These are phyloP conservation scores for Asterophora parasitica DNA, from an alignment of 768 basidiomycete genomes.

Conservation along the genomic window DNA sequence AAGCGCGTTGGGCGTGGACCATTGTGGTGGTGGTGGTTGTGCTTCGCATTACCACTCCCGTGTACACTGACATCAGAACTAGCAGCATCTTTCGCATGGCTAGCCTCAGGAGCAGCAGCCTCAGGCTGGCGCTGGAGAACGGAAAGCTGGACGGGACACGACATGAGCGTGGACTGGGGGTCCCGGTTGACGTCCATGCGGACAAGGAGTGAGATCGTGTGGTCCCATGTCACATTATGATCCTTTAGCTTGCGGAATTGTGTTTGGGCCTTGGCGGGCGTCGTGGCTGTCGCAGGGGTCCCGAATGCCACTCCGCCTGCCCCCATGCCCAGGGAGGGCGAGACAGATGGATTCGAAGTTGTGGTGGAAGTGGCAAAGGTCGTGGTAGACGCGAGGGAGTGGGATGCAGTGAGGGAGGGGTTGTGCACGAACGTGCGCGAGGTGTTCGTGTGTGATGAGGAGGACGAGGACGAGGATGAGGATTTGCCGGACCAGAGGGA, in stretches of 20 bases:
- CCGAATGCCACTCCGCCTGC: no score
- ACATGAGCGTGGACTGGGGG: slow-evolving; percentile 40
- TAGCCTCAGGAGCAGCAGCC: slow-evolving; percentile 15
- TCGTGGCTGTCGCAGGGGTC: no score
- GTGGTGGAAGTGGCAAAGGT: not conserved
- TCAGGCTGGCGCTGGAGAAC: slow-evolving; percentile 55
- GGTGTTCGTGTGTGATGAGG: slow-evolving; percentile 11
- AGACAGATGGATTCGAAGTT: no score
- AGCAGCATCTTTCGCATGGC: no score
- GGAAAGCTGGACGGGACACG: slow-evolving; percentile 61
- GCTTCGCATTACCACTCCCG: slow-evolving; percentile 32
- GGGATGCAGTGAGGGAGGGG: slow-evolving; percentile 3
- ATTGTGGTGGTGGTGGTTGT: slow-evolving; percentile 13
- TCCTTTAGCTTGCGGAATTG: slow-evolving; percentile 54
- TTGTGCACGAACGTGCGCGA: slow-evolving; percentile 5
- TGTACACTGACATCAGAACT: no score
- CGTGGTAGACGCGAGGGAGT: slow-evolving; percentile 10
- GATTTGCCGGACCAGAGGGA: slow-evolving; percentile 13
- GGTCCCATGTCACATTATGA: slow-evolving; percentile 61
- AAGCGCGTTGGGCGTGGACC: slow-evolving; percentile 46
- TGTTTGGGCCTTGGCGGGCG: slow-evolving; percentile 48
- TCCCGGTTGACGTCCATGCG: slow-evolving; percentile 56
- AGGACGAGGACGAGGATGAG: slow-evolving; percentile 13
- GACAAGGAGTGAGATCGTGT: slow-evolving; percentile 50
- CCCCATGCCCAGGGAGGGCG: no score